These are phyloP conservation scores for Solanum tarijense DNA, from an alignment of 257 asterid species.

Conservation along the genomic window DNA sequence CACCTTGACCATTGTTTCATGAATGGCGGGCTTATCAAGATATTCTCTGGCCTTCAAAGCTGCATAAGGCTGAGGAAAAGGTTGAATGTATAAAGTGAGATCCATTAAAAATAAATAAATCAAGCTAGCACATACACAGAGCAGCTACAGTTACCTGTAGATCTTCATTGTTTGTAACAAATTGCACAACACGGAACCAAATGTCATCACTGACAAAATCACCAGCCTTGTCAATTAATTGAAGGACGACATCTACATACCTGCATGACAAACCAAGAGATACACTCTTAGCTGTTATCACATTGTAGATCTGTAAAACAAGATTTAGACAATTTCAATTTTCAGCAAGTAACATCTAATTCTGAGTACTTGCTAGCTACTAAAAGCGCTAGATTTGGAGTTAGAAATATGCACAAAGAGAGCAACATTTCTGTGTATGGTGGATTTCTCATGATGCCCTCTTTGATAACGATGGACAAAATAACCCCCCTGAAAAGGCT, in stretches of 20 bases:
- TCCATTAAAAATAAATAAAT: background rate
- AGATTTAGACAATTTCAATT: background rate
- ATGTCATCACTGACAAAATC: slow-evolving; percentile 96
- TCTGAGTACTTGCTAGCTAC: background rate
- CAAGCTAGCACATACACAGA: background rate
- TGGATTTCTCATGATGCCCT: background rate
- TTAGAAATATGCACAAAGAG: background rate
- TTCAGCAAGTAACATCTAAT: background rate
- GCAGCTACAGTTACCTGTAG: slow-evolving; percentile 52
- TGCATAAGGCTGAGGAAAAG: slow-evolving; percentile 68
- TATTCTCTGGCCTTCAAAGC: slow-evolving; percentile 86
- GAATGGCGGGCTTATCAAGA: slow-evolving; percentile 89
- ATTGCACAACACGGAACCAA: slow-evolving; percentile 98
- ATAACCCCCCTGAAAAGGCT: background rate
- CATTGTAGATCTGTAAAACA: background rate
- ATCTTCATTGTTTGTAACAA: slow-evolving; percentile 90
- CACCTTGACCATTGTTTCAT: slow-evolving; percentile 96
- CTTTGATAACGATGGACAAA: background rate
- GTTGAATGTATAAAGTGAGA: background rate
- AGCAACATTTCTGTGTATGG: background rate
- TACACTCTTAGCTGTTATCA: background rate
- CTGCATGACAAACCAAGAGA: slow-evolving; percentile 25
- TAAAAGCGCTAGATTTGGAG: background rate
- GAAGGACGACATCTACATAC: slow-evolving; percentile 96
- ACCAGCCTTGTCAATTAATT: slow-evolving; percentile 97